Base-by-base conservation (phyloP, 495 filamentous ascomycete species). In the Halenospora varia region DNA sequence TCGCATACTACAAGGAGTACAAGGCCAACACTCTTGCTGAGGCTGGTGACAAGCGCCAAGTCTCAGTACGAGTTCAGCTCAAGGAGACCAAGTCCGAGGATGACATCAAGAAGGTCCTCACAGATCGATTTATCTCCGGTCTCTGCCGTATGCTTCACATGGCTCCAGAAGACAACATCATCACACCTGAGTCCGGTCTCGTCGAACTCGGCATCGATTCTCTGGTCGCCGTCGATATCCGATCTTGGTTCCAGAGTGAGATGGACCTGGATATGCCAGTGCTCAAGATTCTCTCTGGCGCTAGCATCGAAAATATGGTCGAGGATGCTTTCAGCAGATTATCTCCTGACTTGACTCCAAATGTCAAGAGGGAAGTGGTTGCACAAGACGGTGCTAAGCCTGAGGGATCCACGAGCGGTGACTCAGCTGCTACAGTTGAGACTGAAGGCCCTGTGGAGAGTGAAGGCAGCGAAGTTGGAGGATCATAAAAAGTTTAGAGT, bases 201-300 rank as follows among this genome's bases (percentile, higher is more conserved):
- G 51, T 53, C 13, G 71, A 78, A 25, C 57, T 80, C 18, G 60
- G 74, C 35, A 25, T 74, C 47, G 65, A 74, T 57, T 71, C 71
- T 1, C 52, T 73, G 10, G 61, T 72, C 2, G 66, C 71, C 10
- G 65, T 75, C 15, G 69, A 71, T 18, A 49, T 74, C 4, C 55
- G 73, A 4, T 50, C 60, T 11, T 74, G 73, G 71, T 71, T 73
- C 50, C 59, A 69, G 57, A 75, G 70, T 35, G 63, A 72, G 44
- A 48, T 79, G 9, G 53, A 67, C 0, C 61, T 64, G 15, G 72
- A 77, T 47, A 54, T 80, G 2, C 74, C 76, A 0, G 74, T 79
- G 0, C 63, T 80, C 1, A 78, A 83, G 67, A 73, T 82, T 29
- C 51, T 83, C 2, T 63, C 71, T 6, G 74, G 70, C 10, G 62